These are phyloP conservation scores for Stachybotrys elegans DNA, from an alignment of 2,329 filamentous ascomycete species.

Conservation along the genomic window DNA sequence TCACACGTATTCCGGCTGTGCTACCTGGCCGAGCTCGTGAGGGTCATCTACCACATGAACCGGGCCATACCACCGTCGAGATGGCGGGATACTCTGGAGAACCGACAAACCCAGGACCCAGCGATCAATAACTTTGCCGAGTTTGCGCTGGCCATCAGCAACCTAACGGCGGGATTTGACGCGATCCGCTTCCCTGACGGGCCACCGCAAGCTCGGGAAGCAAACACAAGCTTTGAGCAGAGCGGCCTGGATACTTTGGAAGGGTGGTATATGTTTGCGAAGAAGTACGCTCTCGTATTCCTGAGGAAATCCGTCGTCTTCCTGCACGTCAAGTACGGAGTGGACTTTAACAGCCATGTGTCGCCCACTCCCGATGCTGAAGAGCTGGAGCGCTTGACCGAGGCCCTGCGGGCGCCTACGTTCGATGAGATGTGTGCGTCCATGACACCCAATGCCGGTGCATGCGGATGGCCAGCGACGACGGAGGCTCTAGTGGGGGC, in stretches of 20 bases:
- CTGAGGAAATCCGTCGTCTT: constrained; percentile 80
- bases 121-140: constrained; percentile 49
- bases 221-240: constrained; percentile 50
- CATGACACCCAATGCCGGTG: constrained; percentile 39
- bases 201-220: constrained; percentile 18
- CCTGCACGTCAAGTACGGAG: constrained; percentile 80
- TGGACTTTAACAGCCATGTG: constrained; percentile 74
- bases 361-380: constrained; percentile 59
- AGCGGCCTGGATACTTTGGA: constrained; percentile 47
- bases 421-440: constrained; percentile 73
- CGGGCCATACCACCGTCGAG: constrained; percentile 46
- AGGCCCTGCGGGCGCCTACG: constrained; percentile 68
- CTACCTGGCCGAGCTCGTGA: constrained; percentile 86
- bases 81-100: constrained; percentile 43
- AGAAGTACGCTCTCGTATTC: constrained; percentile 85
- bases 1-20: constrained; percentile 78
- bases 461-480: constrained; percentile 44
- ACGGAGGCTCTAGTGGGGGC: constrained; percentile 48
- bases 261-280: constrained; percentile 56
- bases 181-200: constrained; percentile 21
- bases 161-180: constrained; percentile 37
- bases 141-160: constrained; percentile 46
- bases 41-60: constrained; percentile 61
- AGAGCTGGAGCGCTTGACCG: constrained; percentile 78
- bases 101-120: constrained; percentile 37